A percentile compares a stretch with the other conserved stretches of the same genome.
Evolutionary conservation across 1,284 basidiomycete species (phyloP).

Genomic region (Moniliella sp.): DNA sequence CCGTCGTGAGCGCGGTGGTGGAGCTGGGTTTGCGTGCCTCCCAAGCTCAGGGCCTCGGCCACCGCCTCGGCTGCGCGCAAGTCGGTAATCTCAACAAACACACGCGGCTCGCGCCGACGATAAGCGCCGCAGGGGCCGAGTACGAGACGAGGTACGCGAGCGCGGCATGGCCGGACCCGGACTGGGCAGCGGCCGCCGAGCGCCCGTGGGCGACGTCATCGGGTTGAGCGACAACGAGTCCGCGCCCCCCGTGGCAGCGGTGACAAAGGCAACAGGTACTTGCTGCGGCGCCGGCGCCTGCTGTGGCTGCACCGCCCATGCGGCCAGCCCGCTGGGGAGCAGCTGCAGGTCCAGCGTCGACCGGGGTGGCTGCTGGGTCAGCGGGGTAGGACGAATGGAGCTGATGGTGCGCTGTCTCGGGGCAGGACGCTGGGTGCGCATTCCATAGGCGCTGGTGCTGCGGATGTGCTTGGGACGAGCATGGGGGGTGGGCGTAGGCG

Average conservation of each 20-base stretch:
- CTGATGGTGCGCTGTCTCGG: too few species aligned
- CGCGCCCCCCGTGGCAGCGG: not conserved
- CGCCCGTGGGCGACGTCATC: slow-evolving; percentile 5
- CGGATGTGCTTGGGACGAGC: not conserved
- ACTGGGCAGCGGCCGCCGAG: slow-evolving; percentile 7
- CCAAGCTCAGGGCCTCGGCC: slow-evolving; percentile 18
- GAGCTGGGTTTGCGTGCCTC: slow-evolving; percentile 4
- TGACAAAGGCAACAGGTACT: not conserved
- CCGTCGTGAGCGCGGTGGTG: not conserved
- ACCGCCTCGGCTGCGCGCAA: slow-evolving; percentile 14
- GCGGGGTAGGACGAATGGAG: too few species aligned
- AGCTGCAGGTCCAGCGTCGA: not conserved
- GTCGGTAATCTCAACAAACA: slow-evolving; percentile 19
- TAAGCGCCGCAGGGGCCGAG: too few species aligned
- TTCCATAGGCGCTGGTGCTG: not conserved
- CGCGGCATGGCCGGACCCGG: slow-evolving; percentile 3
- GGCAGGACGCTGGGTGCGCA: not conserved
- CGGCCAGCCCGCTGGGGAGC: not conserved
- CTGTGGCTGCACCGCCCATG: not conserved
- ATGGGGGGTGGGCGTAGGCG: too few species aligned
- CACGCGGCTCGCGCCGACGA: slow-evolving; percentile 10
- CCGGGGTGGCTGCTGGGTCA: not conserved
- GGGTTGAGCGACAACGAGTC: not conserved
- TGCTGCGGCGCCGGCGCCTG: not conserved
- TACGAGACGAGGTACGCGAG: too few species aligned